Conservation (phyloP, 2,329 filamentous ascomycete species). For the Penicillium sp. region DNA sequence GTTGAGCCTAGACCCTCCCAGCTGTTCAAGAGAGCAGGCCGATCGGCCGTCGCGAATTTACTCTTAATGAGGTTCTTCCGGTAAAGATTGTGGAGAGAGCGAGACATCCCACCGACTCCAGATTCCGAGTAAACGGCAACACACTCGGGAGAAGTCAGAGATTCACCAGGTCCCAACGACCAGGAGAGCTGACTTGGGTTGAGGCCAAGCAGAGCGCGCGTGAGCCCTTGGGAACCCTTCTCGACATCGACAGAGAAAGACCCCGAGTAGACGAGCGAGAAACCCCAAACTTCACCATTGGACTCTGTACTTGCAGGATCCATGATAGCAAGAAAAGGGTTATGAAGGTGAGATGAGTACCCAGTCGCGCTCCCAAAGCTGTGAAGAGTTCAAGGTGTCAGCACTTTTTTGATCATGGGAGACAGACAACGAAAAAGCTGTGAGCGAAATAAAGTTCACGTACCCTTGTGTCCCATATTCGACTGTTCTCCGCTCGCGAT, state of each 20-base stretch:
- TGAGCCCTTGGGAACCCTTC: slow-evolving; percentile 64
- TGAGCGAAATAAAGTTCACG: slow-evolving; percentile 18
- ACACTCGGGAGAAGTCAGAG: slow-evolving; percentile 65
- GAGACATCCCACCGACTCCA: slow-evolving; percentile 66
- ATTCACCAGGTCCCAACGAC: slow-evolving; percentile 59
- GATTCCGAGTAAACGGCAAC: slow-evolving; percentile 64
- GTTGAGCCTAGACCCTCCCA: slow-evolving; percentile 68
- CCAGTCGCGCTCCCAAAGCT: slow-evolving; percentile 66
- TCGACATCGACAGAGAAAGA: slow-evolving; percentile 67
- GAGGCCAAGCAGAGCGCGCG: slow-evolving; percentile 63
- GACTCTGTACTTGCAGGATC: slow-evolving; percentile 63
- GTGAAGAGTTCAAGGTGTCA: slow-evolving; percentile 26
- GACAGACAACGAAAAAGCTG: no score
- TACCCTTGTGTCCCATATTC: slow-evolving; percentile 62
- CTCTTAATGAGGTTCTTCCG: slow-evolving; percentile 64
- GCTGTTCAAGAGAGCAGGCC: slow-evolving; percentile 65
- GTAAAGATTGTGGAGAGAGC: slow-evolving; percentile 65
- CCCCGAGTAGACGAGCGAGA: slow-evolving; percentile 67
- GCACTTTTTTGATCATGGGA: no score
- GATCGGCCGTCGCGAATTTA: slow-evolving; percentile 57
- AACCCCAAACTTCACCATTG: slow-evolving; percentile 66
- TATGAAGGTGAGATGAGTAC: slow-evolving; percentile 67
- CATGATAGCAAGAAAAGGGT: slow-evolving; percentile 65
- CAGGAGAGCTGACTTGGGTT: slow-evolving; percentile 66
- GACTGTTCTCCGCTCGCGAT: slow-evolving; percentile 58